Percentiles rank a stretch among this genome's conserved stretches.
Conservation (phyloP, 2,329 filamentous ascomycete species). For the Neonectria ditissima region DNA sequence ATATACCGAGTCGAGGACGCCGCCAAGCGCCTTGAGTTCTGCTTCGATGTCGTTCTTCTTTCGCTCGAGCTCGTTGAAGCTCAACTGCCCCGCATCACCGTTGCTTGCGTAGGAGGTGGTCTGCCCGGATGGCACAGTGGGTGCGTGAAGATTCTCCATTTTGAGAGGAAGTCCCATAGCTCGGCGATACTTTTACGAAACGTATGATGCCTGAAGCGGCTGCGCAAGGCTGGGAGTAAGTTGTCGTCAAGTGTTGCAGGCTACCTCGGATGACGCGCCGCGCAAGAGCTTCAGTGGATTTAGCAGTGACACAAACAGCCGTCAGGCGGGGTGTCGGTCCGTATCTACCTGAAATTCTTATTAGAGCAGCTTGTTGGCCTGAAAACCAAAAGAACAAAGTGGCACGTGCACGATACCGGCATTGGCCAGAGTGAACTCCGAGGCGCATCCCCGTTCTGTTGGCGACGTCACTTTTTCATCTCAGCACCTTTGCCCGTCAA, state of each 20-base stretch:
- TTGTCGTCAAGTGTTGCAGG: conserved; percentile 17
- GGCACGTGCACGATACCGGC: conserved; percentile 23
- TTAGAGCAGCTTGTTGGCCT: background rate
- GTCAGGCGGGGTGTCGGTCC: background rate
- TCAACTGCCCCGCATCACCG: conserved; percentile 72
- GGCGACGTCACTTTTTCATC: conserved; percentile 49
- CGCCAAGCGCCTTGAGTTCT: conserved; percentile 85
- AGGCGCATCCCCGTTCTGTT: conserved; percentile 1
- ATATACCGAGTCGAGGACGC: conserved; percentile 88
- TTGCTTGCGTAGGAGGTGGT: conserved; percentile 71
- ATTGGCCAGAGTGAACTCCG: conserved; percentile 18
- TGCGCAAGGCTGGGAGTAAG: background rate
- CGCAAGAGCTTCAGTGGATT: conserved; percentile 13
- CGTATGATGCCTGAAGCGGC: background rate
- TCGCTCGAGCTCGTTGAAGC: conserved; percentile 82
- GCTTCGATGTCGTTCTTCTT: conserved; percentile 88
- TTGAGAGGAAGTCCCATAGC: conserved; percentile 33
- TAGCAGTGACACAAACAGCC: background rate
- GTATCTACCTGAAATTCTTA: conserved; percentile 7
- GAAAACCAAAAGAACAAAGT: conserved; percentile 1
- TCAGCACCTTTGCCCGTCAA: conserved; percentile 37
- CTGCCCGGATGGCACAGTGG: conserved; percentile 78
- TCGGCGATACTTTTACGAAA: background rate
- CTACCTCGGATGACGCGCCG: conserved; percentile 37
- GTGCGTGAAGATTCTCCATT: conserved; percentile 70